Evolutionary conservation across 176 grass and related monocot genomes (phyloP).

Genomic region (Oryza longistaminata): DNA sequence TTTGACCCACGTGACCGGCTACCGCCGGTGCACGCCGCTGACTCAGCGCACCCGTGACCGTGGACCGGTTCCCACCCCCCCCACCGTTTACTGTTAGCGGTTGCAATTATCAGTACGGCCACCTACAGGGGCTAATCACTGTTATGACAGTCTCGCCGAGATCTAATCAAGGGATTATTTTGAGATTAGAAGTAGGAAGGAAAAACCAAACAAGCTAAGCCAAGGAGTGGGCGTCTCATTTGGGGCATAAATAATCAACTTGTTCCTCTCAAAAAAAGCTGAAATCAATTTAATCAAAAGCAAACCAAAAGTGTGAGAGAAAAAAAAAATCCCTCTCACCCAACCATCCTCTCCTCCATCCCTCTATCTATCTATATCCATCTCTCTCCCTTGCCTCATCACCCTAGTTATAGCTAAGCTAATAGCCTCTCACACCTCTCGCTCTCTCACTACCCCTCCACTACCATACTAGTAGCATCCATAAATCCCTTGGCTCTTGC

Average conservation of each 20-base stretch:
- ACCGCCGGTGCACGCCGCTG: conserved; percentile 55
- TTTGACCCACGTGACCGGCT: conserved; percentile 42
- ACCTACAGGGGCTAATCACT: neutral
- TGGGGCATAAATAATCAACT: conserved; percentile 45
- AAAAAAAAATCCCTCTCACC: conserved; percentile 35
- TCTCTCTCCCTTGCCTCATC: conserved; percentile 27
- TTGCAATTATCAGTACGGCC: neutral
- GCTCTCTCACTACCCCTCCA: neutral
- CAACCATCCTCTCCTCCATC: conserved; percentile 32
- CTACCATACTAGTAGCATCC: conserved; percentile 29
- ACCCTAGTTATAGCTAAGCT: conserved; percentile 33
- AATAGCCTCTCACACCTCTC: conserved; percentile 2
- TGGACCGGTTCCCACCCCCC: conserved; percentile 17
- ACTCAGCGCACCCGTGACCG: conserved; percentile 39
- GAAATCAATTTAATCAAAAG: conserved; percentile 42
- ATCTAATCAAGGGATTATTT: neutral
- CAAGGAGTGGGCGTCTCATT: conserved; percentile 36
- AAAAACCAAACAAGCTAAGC: neutral
- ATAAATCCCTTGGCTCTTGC: neutral
- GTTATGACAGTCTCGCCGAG: neutral
- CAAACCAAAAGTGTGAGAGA: neutral
- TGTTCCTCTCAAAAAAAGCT: conserved; percentile 49
- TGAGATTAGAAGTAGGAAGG: conserved; percentile 28
- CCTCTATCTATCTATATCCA: conserved; percentile 18
- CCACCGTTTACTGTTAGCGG: conserved; percentile 11